Evolutionary conservation across 208 protist species (phyloP).

Genomic region (Trypanosoma melophagium): DNA sequence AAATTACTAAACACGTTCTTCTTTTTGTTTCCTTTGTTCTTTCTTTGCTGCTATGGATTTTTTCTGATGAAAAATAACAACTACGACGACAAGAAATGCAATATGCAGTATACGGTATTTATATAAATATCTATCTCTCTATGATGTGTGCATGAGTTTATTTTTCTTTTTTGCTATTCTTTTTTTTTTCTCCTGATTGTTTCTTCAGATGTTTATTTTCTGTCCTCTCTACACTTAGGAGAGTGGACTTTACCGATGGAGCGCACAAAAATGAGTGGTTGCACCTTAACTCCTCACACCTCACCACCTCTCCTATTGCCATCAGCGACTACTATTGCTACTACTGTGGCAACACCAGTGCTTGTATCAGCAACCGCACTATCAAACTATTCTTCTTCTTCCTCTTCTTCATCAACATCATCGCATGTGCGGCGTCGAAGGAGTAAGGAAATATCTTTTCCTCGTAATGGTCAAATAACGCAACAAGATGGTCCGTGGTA

Average conservation of each 20-base stretch:
- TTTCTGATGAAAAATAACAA: background rate
- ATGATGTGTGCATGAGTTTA: too few species aligned
- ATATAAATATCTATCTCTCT: too few species aligned
- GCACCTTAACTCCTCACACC: too few species aligned
- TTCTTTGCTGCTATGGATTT: background rate
- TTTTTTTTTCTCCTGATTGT: too few species aligned
- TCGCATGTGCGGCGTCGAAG: background rate
- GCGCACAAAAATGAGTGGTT: too few species aligned
- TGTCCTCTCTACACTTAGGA: too few species aligned
- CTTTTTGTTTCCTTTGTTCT: conserved; percentile 2
- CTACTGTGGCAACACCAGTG: background rate
- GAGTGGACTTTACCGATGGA: too few species aligned
- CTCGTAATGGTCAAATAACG: background rate
- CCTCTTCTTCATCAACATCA: background rate
- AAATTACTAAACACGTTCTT: background rate
- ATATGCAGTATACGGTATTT: background rate
- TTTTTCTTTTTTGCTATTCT: too few species aligned
- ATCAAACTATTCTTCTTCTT: background rate
- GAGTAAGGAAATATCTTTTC: background rate
- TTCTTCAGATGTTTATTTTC: too few species aligned
- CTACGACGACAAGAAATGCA: background rate
- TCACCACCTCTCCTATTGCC: too few species aligned
- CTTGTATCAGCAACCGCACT: background rate
- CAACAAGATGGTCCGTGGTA: conserved; percentile 1
- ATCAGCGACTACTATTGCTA: background rate